phyloP scores from a whole-genome alignment of 1,139 yeast species.

The Suhomyces terraborum region DNA sequence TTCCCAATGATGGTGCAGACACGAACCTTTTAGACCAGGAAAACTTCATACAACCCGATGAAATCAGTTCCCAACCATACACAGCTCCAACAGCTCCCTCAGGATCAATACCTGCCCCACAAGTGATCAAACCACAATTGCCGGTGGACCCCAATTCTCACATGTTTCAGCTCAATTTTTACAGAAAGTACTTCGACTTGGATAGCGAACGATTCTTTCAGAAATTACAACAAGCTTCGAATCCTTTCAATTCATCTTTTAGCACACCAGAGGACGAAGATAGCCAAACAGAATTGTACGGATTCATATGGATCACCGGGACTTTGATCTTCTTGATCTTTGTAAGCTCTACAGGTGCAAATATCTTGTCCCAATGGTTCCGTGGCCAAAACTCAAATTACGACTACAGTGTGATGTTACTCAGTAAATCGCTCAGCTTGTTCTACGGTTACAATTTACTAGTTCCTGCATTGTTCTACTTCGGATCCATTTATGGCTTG shows the following conservation, averaged over 20 bases:
- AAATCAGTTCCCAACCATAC: conserved; percentile 14
- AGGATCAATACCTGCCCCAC: conserved; percentile 18
- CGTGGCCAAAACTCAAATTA: conserved; percentile 44
- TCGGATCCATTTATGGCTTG: conserved; percentile 45
- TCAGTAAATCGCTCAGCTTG: conserved; percentile 64
- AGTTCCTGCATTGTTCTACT: conserved; percentile 58
- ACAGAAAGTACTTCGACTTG: conserved; percentile 62
- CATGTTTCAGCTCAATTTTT: conserved; percentile 56
- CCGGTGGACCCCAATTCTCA: conserved; percentile 34
- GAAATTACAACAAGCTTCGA: conserved; percentile 45
- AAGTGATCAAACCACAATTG: conserved; percentile 24
- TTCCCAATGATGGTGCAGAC: conserved; percentile 7
- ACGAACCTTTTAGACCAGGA: conserved; percentile 17
- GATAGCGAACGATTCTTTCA: conserved; percentile 60
- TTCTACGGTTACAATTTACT: conserved; percentile 73
- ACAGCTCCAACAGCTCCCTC: background rate
- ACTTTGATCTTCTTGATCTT: conserved; percentile 73
- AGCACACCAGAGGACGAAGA: conserved; percentile 31
- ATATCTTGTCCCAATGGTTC: conserved; percentile 49
- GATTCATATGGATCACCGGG: conserved; percentile 84
- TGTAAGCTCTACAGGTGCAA: conserved; percentile 65
- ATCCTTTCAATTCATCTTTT: conserved; percentile 41
- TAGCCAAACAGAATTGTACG: conserved; percentile 66
- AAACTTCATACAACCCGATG: conserved; percentile 23
- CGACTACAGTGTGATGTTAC: conserved; percentile 60